A percentile compares a stretch with the other conserved stretches of the same genome.
Conservation (phyloP, 352 stramenopile genomes). For the Thraustochytrium striatum region DNA sequence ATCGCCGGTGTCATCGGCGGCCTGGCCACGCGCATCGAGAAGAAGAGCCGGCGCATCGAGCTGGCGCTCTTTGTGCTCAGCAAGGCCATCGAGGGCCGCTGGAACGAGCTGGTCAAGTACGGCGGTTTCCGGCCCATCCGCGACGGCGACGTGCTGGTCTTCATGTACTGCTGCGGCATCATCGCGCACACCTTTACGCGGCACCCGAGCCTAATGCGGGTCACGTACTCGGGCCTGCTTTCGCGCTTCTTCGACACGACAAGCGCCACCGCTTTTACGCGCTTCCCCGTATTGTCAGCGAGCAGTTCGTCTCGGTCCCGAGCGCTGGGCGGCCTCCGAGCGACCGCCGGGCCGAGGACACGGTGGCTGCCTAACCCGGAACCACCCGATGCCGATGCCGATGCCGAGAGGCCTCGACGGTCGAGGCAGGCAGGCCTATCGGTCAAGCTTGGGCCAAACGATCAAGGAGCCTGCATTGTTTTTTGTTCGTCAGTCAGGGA, state of each 20-base stretch:
- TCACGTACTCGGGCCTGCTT: background rate
- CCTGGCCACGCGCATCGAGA: constrained; percentile 10
- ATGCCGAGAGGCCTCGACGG: too few relatives aligned
- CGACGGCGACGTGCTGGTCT: constrained; percentile 31
- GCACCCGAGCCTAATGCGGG: background rate
- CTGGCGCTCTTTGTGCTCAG: constrained; percentile 37
- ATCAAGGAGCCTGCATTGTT: too few relatives aligned
- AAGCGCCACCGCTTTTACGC: constrained; percentile 40
- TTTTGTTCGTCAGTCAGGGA: too few relatives aligned
- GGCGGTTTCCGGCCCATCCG: background rate
- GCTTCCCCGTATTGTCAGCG: constrained; percentile 26
- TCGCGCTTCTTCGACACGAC: constrained; percentile 37
- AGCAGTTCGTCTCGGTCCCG: background rate
- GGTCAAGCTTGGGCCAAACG: too few relatives aligned
- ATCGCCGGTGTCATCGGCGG: constrained; percentile 1
- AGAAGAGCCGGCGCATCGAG: constrained; percentile 30
- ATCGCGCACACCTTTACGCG: constrained; percentile 12
- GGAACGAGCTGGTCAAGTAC: background rate
- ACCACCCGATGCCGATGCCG: too few relatives aligned
- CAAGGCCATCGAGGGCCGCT: constrained; percentile 35
- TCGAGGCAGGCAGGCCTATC: too few relatives aligned
- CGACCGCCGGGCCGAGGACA: too few relatives aligned
- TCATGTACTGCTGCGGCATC: constrained; percentile 12
- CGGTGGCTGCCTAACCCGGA: too few relatives aligned
- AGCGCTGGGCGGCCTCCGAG: too few relatives aligned